Evolutionary conservation across 371 early-diverging fungal species (phyloP).

Genomic region (Amoeboradix gromovi): DNA sequence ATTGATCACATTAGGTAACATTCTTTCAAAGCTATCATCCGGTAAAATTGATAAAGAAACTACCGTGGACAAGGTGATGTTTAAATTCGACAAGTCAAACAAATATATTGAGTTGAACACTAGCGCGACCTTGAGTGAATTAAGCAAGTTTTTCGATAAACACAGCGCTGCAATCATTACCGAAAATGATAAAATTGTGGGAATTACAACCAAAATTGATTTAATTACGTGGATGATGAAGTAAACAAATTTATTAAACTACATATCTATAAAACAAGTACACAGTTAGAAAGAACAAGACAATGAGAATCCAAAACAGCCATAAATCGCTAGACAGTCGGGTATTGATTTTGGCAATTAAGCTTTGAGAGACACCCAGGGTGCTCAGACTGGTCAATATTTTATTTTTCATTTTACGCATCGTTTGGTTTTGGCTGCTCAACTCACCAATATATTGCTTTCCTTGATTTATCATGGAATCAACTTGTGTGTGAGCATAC

Average conservation of each 20-base stretch:
- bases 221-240: conserved; percentile 26
- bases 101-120: conserved; percentile 44
- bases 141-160: conserved; percentile 63
- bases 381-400: background rate
- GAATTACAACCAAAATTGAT: conserved; percentile 49
- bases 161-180: conserved; percentile 67
- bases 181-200: conserved; percentile 35
- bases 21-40: conserved; percentile 45
- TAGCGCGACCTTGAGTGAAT: conserved; percentile 41
- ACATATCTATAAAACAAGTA: background rate
- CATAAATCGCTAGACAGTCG: background rate
- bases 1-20: conserved; percentile 53
- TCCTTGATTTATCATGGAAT: background rate
- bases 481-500: background rate
- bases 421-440: background rate
- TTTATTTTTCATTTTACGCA: background rate
- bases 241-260: background rate
- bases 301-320: background rate
- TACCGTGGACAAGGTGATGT: conserved; percentile 48
- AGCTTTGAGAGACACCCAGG: background rate
- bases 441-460: background rate
- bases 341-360: background rate
- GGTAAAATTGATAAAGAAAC: conserved; percentile 31
- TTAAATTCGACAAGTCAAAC: conserved; percentile 34
- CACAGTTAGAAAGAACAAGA: background rate